Base-by-base conservation (phyloP, 2,329 filamentous ascomycete genomes). In the Alternaria sp. region DNA sequence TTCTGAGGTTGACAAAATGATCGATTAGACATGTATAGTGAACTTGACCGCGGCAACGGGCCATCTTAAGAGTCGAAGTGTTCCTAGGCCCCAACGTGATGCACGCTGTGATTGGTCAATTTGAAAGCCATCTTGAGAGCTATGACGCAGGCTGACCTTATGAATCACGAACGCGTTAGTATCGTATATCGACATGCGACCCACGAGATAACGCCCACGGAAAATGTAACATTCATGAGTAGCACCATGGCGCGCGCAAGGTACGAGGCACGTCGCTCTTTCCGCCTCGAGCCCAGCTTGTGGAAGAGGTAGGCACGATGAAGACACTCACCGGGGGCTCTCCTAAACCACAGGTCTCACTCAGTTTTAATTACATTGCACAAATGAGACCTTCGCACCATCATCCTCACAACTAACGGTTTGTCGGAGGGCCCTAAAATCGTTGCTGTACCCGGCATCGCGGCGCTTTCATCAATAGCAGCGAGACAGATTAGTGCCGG, bases 401-500 rank as follows among this genome's bases (percentile, higher is more conserved):
- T 50, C 14, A 18, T 10, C 32, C 12, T 25, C 22, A 11, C 34
- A 14, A 3, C 16, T 11, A 46, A n/a, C 49, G 22, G 41, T 18
- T 73, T 74, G 72, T 50, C 57, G 6, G 62, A 60, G 9, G 30
- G 32, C 4, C n/a, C 56, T 11, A 38, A 55, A 44, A 18, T 41
- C 12, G 57, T 46, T n/a, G 5, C 58, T 2, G 43, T 63, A 43
- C 65, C 63, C 34, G 49, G 68, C 46, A 83, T 84, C 59, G 70
- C 78, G 48, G 78, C 78, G 56, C 78, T 84, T 14, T 78, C 81
- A 30, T 72, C 77, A 43, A 69, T 75, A 5, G 81, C 81, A 14
- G 80, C 85, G 22, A 84, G 84, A 48, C 83, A 86, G 11, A 81
- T 94, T 7, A 85, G 87, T 36, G 87, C 90, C 8, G 82, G 86